Evolutionary conservation across 2,329 filamentous ascomycete genomes (phyloP), one percentile per base, ranked within the genome.

Genomic region (Cryphonectria carpinicola): DNA sequence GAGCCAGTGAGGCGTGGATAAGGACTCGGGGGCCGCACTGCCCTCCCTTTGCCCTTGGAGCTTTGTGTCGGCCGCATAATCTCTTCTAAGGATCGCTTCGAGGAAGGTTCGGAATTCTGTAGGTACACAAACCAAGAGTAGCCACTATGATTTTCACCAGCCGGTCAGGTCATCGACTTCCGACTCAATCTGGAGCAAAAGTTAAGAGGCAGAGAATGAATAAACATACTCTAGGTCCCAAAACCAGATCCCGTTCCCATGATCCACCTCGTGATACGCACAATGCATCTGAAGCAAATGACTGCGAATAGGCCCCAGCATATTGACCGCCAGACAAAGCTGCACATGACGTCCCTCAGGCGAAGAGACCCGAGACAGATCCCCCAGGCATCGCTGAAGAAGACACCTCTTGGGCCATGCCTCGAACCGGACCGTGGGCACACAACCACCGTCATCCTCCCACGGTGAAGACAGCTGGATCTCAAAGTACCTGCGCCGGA

Each of bases 41-140:
- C 52, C 32, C 1, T 14, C 13, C 13, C 52, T 56, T 56, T 32
- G 52, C 52, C 25, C 52, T 32, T 56, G 25, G n/a, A 10, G 11
- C 11, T 28, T 14, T 56, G n/a, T 28, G 52, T 3, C 11, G 52
- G n/a, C 14, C 10, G n/a, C 4, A 14, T 14, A 32, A 14, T 5
- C n/a, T 56, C 25, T 6, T 56, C 25, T 6, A 8, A 28, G 25
- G n/a, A 25, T 28, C n/a, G 49, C 49, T 54, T n/a, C 22, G 49
- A 13, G n/a, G 49, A 14, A 37, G 35, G 1, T 35, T 5, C 19
- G 14, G 56, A 22, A 25, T 22, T 39, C 17, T 39, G 60, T 41
- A 62, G 60, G 37, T 41, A 41, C 60, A 62, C 19, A 25, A 39
- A 41, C 60, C 37, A 62, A 35, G 35, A 35, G 60, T 62, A 62